Evolutionary conservation across 352 stramenopile genomes (phyloP), one percentile per base, ranked within the genome.

Genomic region (Phytophthora sansomeana): DNA sequence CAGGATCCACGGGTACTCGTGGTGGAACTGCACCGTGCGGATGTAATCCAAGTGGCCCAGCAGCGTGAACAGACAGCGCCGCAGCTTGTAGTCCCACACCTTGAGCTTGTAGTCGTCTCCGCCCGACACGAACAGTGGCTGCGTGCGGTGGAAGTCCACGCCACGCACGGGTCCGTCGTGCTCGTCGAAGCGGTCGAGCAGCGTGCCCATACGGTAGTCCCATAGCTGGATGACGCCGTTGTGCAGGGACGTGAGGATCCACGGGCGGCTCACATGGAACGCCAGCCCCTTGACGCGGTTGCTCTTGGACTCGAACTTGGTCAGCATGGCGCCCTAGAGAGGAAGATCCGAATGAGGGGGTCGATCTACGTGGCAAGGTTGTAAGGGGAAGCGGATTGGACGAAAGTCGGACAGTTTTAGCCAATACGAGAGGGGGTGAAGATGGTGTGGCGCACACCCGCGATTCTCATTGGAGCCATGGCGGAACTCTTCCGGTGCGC

Each of bases 41-140:
- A 99, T 99, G 83, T 99, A 99, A 90, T 99, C 98, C 58, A 99
- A 80, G 75, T 99, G 98, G 2, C 98, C 98, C 10, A 99, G 82
- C 17, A 99, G 77, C 6, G 98, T 99, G 75, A 99, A 99, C 6
- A 99, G 86, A 74, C 98, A 99, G 53, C 97, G 87, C 35, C 97
- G 92, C 41, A 99, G 87, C 83, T 99, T 99, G 81, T 99, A 99
- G 83, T 99, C 98, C 98, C 98, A 99, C 19, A 99, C 97, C 84
- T 99, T 99, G 70, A 99, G 98, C 80, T 99, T 99, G 95, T 99
- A 99, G 80, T 99, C 98, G 75, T 99, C 98, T 24, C 98, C 98
- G 19, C 98, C 98, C 14, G 96, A 99, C 14, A 99, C 97, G 62
- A 99, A 99, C 14, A 99, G 86, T 42, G 97, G 97, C 77, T 99